Conservation (phyloP, 768 basidiomycete species). For the Cyathus striatus region DNA sequence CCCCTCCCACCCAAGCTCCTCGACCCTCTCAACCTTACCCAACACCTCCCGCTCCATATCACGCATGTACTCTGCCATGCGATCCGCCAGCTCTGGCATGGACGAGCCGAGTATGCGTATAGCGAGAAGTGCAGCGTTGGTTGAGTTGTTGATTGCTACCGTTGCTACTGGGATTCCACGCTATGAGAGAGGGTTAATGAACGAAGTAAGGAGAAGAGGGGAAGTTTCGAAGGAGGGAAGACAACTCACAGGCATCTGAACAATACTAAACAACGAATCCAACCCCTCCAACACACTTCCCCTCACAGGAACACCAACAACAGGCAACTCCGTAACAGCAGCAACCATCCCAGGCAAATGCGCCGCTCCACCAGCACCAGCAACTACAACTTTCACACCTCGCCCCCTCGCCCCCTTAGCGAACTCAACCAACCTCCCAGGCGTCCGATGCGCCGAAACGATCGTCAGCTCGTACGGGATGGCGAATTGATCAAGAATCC, state of each 20-base stretch:
- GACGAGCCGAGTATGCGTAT: conserved; percentile 83
- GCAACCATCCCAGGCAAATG: conserved; percentile 99
- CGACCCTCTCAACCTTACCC: conserved; percentile 71
- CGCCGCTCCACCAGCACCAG: conserved; percentile 97
- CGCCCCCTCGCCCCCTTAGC: conserved; percentile 67
- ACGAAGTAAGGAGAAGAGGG: neutral
- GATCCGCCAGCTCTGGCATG: conserved; percentile 55
- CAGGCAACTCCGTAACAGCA: conserved; percentile 86
- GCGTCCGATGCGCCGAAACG: conserved; percentile 95
- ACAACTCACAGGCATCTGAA: conserved; percentile 92
- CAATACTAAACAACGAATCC: conserved; percentile 95
- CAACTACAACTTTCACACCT: conserved; percentile 75
- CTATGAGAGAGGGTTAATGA: no score
- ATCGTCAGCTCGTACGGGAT: conserved; percentile 93
- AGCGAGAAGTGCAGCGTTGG: conserved; percentile 89
- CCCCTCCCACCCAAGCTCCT: conserved; percentile 80
- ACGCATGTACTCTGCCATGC: conserved; percentile 73
- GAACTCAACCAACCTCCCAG: conserved; percentile 78
- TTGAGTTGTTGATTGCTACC: conserved; percentile 93
- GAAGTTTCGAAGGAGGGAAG: conserved; percentile 2
- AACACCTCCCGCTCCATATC: conserved; percentile 71
- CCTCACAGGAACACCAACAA: conserved; percentile 96
- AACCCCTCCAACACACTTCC: conserved; percentile 92
- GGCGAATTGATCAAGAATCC: conserved; percentile 73
- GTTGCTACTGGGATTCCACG: conserved; percentile 96